These are phyloP conservation scores for Dioscorea cayenensis DNA, from an alignment of 116 monocot species.

Conservation along the genomic window DNA sequence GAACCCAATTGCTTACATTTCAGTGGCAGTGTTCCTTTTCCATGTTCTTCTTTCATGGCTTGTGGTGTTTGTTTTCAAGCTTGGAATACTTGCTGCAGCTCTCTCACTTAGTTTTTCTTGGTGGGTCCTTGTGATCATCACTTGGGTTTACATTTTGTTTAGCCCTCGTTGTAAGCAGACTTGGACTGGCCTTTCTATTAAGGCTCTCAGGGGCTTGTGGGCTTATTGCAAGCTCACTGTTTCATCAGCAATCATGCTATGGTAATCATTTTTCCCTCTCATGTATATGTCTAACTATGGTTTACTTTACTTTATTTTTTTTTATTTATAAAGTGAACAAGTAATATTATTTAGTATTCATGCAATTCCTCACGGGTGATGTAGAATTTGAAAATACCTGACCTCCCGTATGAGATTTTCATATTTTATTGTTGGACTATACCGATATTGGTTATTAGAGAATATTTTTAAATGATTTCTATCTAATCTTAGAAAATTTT, in stretches of 20 bases:
- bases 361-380: too few species aligned
- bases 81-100: conserved; percentile 45
- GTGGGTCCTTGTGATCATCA: conserved; percentile 45
- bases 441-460: too few species aligned
- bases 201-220: conserved; percentile 55
- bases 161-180: conserved; percentile 44
- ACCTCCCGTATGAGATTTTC: too few species aligned
- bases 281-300: too few species aligned
- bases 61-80: conserved; percentile 29
- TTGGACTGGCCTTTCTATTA: conserved; percentile 59
- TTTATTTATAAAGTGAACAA: too few species aligned
- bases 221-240: conserved; percentile 53
- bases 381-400: too few species aligned
- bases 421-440: too few species aligned
- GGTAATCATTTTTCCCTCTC: conserved; percentile 11
- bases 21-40: conserved; percentile 25
- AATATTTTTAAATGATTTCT: too few species aligned
- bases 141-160: conserved; percentile 33
- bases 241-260: conserved; percentile 70
- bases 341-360: too few species aligned
- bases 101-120: conserved; percentile 61
- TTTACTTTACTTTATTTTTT: too few species aligned
- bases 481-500: too few species aligned
- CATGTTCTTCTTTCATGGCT: conserved; percentile 53
- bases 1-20: conserved; percentile 48